These are phyloP conservation scores for Knufia fluminis DNA, from an alignment of 2,329 filamentous ascomycete genomes.

Conservation along the genomic window DNA sequence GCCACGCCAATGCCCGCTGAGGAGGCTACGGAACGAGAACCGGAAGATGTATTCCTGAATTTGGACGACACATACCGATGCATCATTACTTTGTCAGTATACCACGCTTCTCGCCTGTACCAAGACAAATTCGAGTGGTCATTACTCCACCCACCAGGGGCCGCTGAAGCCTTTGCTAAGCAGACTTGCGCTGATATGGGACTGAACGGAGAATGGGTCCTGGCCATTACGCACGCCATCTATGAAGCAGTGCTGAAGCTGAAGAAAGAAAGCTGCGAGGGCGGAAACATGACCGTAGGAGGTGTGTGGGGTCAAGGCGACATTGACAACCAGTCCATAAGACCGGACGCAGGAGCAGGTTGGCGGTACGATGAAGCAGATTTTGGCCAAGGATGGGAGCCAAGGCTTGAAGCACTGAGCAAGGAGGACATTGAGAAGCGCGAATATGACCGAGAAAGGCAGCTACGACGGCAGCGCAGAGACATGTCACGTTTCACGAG, in stretches of 20 bases:
- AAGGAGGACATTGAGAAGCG: constrained; percentile 98
- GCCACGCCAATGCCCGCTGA: constrained; percentile 50
- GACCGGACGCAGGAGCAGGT: constrained; percentile 66
- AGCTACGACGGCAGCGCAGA: constrained; percentile 73
- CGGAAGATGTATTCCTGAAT: constrained; percentile 50
- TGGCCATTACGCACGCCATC: constrained; percentile 89
- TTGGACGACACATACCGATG: constrained; percentile 93
- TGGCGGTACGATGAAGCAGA: constrained; percentile 95
- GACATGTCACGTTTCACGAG: constrained; percentile 91
- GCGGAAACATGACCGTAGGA: constrained; percentile 59
- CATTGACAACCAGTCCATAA: constrained; percentile 80
- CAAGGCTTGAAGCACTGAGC: constrained; percentile 68
- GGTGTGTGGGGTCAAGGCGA: constrained; percentile 52
- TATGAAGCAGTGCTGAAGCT: constrained; percentile 87
- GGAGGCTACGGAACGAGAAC: constrained; percentile 13
- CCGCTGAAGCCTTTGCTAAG: constrained; percentile 84
- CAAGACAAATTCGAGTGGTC: constrained; percentile 99
- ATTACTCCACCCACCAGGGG: constrained; percentile 78
- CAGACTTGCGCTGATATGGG: constrained; percentile 89
- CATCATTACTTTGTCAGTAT: constrained; percentile 82
- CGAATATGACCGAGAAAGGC: constrained; percentile 85
- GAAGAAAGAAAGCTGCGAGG: constrained; percentile 95
- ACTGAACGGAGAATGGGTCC: constrained; percentile 83
- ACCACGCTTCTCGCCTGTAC: constrained; percentile 82
- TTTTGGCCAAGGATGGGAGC: constrained; percentile 74